Percentiles rank a stretch among this genome's conserved stretches.
Evolutionary conservation across 106 monocot genomes (phyloP).

Genomic region (Vanilla planifolia): DNA sequence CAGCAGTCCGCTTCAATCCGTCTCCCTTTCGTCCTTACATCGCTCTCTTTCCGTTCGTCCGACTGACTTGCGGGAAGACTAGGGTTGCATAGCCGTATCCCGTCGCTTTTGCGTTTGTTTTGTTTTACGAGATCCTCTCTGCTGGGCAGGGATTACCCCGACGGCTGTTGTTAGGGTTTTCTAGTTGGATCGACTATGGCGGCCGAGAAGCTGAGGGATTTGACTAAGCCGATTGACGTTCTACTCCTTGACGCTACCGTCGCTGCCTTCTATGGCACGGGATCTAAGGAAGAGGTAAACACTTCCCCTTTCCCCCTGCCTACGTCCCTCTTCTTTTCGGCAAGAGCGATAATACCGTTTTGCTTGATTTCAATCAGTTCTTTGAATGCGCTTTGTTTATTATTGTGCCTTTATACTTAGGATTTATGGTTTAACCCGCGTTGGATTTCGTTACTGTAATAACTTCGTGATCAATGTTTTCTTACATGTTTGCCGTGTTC

Average conservation of each 20-base stretch:
- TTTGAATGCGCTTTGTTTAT: background rate
- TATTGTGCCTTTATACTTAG: background rate
- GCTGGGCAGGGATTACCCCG: background rate
- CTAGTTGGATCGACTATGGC: constrained; percentile 29
- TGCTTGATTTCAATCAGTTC: background rate
- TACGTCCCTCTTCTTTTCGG: background rate
- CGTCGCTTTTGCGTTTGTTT: background rate
- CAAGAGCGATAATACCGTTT: background rate
- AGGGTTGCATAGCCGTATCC: background rate
- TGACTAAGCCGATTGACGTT: constrained; percentile 96
- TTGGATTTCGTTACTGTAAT: too few species aligned
- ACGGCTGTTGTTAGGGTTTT: constrained; percentile 23
- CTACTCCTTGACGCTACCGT: constrained; percentile 94
- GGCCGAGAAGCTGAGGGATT: constrained; percentile 64
- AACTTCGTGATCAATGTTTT: too few species aligned
- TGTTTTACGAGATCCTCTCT: background rate
- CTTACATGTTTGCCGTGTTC: too few species aligned
- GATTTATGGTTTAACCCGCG: background rate
- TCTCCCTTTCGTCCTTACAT: background rate
- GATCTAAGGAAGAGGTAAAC: constrained; percentile 98
- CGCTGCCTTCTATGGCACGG: constrained; percentile 94
- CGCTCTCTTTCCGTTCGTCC: background rate
- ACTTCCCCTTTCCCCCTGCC: background rate
- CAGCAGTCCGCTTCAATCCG: background rate
- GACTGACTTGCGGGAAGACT: background rate